Percentiles rank a stretch among this genome's conserved stretches.
phyloP scores from a whole-genome alignment of 305 asterid genomes.

The Solanum hybrid region DNA sequence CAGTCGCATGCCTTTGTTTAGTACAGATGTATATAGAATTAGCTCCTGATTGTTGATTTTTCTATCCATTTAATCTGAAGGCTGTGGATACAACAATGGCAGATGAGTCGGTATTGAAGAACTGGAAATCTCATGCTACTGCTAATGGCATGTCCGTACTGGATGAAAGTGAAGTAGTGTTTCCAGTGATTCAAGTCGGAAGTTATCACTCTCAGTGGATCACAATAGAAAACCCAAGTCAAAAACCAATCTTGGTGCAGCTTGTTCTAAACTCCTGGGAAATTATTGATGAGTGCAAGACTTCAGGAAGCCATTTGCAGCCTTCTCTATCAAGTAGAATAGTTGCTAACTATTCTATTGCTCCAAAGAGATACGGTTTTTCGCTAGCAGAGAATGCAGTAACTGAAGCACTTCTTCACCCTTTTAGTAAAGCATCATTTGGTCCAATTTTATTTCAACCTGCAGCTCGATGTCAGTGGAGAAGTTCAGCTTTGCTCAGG shows the following conservation, averaged over 20 bases:
- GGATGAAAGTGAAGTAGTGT: conserved; percentile 40
- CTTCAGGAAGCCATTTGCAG: conserved; percentile 32
- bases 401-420: conserved; percentile 72
- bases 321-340: conserved; percentile 43
- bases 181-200: conserved; percentile 63
- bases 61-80: conserved; percentile 33
- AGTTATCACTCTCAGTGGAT: conserved; percentile 52
- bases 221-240: conserved; percentile 62
- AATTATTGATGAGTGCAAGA: conserved; percentile 55
- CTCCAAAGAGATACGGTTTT: conserved; percentile 69
- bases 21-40: not conserved
- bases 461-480: conserved; percentile 76
- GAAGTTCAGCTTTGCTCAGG: conserved; percentile 65
- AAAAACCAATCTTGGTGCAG: conserved; percentile 60
- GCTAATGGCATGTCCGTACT: conserved; percentile 45
- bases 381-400: conserved; percentile 64
- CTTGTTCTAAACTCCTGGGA: conserved; percentile 72
- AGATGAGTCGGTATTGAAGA: conserved; percentile 54
- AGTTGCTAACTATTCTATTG: conserved; percentile 33
- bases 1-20: not conserved
- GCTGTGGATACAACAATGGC: conserved; percentile 50
- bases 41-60: conserved; percentile 5
- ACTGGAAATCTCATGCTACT: conserved; percentile 84
- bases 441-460: conserved; percentile 91
- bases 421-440: conserved; percentile 46